Evolutionary conservation across 2,329 filamentous ascomycete species (phyloP), one percentile per base, ranked within the genome.

Genomic region (Periconia digitata): DNA sequence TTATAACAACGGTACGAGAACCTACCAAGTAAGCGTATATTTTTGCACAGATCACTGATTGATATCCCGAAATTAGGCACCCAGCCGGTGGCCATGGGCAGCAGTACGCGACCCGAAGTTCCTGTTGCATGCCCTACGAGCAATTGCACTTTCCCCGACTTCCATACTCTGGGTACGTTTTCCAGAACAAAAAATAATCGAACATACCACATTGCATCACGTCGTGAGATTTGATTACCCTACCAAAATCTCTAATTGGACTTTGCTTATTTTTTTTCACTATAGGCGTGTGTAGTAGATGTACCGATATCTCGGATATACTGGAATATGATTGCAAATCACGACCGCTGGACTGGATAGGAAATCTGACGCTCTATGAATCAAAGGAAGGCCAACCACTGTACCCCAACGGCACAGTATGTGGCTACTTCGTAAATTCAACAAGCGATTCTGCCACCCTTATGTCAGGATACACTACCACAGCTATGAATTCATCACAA

Each of bases 381-480:
- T 13, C 20, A 13, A 24, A 41, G 4, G 8, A 5, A 22, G 20
- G 8, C 7, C 27, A 49, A 10, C 22, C 0, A 16, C 35, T 41
- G 0, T 56, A 51, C 39, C 54, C 58, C 0, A 64, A 62, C 8
- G 51, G 34, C 2, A 66, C 51, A 1, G 43, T 51, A 0, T 67
- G 64, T 24, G 64, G 64, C 0, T 55, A 64, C 21, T 68, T 61
- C 17, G 17, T 68, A 0, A 68, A 64, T 7, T 22, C 44, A 0
- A 64, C 38, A 3, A 27, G 38, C 24, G 4, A 59, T 0, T 53
- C 6, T 0, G 57, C 63, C 0, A 17, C 56, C 0, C 37, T 65
- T 0, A 47, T 66, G 50, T 59, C 62, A 0, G 62, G 62, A 0
- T 63, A 65, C 12, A n/a, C n/a, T 13, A 40, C 38, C n/a, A 15